Evolutionary conservation across 495 filamentous ascomycete genomes (phyloP), one percentile per base, ranked within the genome.

Genomic region (Hypoxylon crocopeplum): DNA sequence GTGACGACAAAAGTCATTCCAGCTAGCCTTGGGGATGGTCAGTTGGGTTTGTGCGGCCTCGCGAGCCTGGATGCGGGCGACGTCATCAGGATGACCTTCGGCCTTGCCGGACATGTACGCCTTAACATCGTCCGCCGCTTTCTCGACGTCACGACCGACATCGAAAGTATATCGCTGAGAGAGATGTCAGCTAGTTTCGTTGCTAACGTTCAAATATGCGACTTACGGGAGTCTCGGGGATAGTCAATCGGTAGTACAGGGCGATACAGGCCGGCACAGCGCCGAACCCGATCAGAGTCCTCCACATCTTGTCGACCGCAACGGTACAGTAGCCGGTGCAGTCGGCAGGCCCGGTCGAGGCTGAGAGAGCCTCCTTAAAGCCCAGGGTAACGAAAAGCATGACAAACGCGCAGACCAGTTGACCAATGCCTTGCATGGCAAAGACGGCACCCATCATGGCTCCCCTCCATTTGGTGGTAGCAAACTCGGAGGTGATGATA

Each of bases 281-380:
- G 48, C 90, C 90, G 63, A 92, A 84, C 11, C 90, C 90, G 67
- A 94, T 87, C 34, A 92, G 74, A 2, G 82, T 74, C 60, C 90
- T 82, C 90, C 90, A 94, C 86, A 94, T 92, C 78, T 90, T 90
- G 75, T 93, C 90, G 12, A 91, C 88, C 13, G 88, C 88, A 17
- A 86, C 56, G 20, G 75, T 75, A 71, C 89, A 92, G 36, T 77
- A 82, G 21, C 86, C 89, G 24, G 75, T 76, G 75, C 89, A 92
- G 12, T 76, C 64, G 4, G 64, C 69, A 17, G 77, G 74, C 6
- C 57, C 69, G 12, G 75, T 68, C 11, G 86, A 81, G 6, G 73
- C 69, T 37, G 75, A 56, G 1, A 93, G 81, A 0, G 86, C 86
- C n/a, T 82, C 75, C 64, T 84, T 88, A 79, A 93, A 94, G 36